Base-by-base conservation (phyloP, 1,284 basidiomycete genomes). In the Cryptococcus sp. region DNA sequence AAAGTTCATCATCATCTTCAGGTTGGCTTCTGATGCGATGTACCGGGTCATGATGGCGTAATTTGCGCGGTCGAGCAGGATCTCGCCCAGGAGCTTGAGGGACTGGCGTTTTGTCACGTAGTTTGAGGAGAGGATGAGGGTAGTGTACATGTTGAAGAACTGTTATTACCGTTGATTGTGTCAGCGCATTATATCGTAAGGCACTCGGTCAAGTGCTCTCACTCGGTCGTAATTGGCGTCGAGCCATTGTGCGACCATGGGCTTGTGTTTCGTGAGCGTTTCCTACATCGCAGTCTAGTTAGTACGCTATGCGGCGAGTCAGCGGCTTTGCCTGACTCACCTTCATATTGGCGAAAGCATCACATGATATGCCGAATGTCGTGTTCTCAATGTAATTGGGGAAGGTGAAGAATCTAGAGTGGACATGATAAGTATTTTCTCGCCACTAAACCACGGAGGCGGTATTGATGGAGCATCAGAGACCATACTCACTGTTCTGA, bases 1-100 rank as follows among this genome's bases (percentile, higher is more conserved):
- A 53, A 99, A 84, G 78, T 99, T 99, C 95, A 99, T 99, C 92
- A 99, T 97, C 86, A 95, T 91, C 86, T 98, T 98, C 61, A 99
- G 84, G 75, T 99, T 99, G 41, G 88, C 88, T 60, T 85, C 83
- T 50, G 86, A 88, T 5, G 90, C 86, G 68, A 99, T 98, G 77
- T 98, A 99, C n/a, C 88, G 85, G 0, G 95, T 98, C 95, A 99
- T 99, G 73, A 98, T 90, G 69, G 85, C 90, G 82, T 98, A 99
- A 80, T 99, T 99, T 46, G 93, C 93, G 27, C 95, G 86, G 79
- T 99, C 96, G 49, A 99, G 87, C 1, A 99, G 82, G 78, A 99
- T 97, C 80, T 99, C 96, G 67, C 96, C 95, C 1, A 99, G 86
- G 1, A 99, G 85, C 80, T 99, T 99, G 72, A 99, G 86, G 0